Base-by-base conservation (phyloP, 2,329 filamentous ascomycete genomes). In the Fusarium hainanense region DNA sequence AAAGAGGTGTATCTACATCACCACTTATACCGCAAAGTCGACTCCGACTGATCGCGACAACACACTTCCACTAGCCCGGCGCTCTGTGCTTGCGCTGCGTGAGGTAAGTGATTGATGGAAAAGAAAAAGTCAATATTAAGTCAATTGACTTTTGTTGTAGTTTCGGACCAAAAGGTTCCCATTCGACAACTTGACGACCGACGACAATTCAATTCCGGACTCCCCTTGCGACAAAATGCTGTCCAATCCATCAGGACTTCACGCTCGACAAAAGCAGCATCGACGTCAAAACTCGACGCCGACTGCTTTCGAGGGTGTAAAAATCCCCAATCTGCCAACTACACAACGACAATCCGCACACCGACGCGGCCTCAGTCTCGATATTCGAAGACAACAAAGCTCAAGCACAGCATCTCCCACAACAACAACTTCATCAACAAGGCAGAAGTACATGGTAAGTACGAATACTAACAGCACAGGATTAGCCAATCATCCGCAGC, bases 261-360 rank as follows among this genome's bases (percentile, higher is more conserved):
- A 93, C 80, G 87, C 87, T 82, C 74, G 78, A 46, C 79, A 80
- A 75, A 75, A 76, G 75, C 79, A 80, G 58, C 93, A 97, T 84
- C 88, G 93, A 81, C 92, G 94, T 83, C 93, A 97, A 85, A 91
- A 93, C 77, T 97, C 94, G 77, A 95, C 92, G 78, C 92, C 93
- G 71, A 88, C 87, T 81, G 88, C 87, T 79, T 92, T 93, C 82
- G 92, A 95, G 80, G 88, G 89, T 76, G 87, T 89, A 79, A 92
- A 90, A 87, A 88, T 90, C 82, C 83, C 82, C 63, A 87, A 85
- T 82, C 85, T 92, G 83, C 88, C 68, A 40, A 86, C 81, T 63
- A 84, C 81, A 69, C 79, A 77, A 68, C 81, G 79, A 68, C 79
- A 77, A 74, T 77, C 83, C 74, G 83, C 85, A 79, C 93, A 97